Base-by-base conservation (phyloP, 768 basidiomycete genomes). In the Leucocoprinus birnbaumii region DNA sequence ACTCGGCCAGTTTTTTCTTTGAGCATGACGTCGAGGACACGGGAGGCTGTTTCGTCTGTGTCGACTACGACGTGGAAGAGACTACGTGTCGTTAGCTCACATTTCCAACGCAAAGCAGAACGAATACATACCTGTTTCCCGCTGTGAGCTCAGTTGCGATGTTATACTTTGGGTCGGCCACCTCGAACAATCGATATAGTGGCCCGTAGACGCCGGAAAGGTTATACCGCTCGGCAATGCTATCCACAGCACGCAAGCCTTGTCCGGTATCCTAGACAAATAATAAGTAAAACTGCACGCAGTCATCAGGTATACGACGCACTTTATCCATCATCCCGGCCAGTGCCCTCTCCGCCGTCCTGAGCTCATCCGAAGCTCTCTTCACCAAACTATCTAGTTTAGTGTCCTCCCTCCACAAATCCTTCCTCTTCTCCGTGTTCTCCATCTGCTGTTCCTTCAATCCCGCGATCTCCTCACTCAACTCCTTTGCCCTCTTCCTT, bases 41-140 rank as follows among this genome's bases (percentile, higher is more conserved):
- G 84, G 2, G 86, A 86, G 0, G 94, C 97, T 0, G 94, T 98
- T 41, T 87, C 88, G 65, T 98, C 97, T n/a, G 80, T 90, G 66
- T 99, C 96, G 57, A 98, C 96, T 1, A 98, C 96, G 38, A 98
- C 88, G 63, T 99, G 96, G 75, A 98, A 99, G 24, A 99, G 73
- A 64, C 96, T 95, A 68, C 18, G 2, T 56, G 34, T 67, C 16
- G 65, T 55, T 16, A 18, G 19, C 37, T 27, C 22, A 38, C 9
- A 42, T 24, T 5, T n/a, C 37, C 5, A 19, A 35, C 26, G n/a
- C 6, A 8, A 40, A 58, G 49, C 51, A 6, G 16, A 38, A 14
- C 11, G 38, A n/a, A n/a, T n/a, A n/a, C 60, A 25, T 53, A 94
- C 95, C 92, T 94, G 66, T 92, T 98, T 0, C 96, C 95, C 0